These are phyloP conservation scores for Teunomyces funiuensis DNA, from an alignment of 805 yeast genomes.

Conservation along the genomic window DNA sequence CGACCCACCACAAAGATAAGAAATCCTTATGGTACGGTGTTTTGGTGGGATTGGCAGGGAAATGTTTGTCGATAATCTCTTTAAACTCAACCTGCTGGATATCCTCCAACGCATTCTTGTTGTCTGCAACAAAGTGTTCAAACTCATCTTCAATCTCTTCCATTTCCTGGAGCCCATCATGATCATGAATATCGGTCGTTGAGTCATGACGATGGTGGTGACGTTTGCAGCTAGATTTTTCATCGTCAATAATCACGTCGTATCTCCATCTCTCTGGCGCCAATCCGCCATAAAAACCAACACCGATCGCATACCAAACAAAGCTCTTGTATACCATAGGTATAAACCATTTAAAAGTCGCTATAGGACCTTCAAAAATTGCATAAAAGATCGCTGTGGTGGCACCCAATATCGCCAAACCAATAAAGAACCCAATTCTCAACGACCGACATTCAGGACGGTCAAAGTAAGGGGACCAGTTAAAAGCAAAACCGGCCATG, in stretches of 20 bases:
- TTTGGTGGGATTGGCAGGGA: slow-evolving; percentile 29
- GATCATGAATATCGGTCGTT: background rate
- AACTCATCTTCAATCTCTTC: slow-evolving; percentile 31
- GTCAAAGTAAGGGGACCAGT: slow-evolving; percentile 93
- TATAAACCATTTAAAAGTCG: slow-evolving; percentile 53
- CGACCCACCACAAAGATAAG: slow-evolving; percentile 79
- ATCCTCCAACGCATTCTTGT: slow-evolving; percentile 10
- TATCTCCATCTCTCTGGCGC: slow-evolving; percentile 87
- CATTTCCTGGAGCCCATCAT: slow-evolving; percentile 22
- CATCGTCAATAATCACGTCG: slow-evolving; percentile 59
- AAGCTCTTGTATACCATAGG: slow-evolving; percentile 73
- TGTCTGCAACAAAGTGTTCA: slow-evolving; percentile 10
- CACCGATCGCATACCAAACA: slow-evolving; percentile 77
- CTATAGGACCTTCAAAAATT: slow-evolving; percentile 52
- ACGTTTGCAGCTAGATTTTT: slow-evolving; percentile 17
- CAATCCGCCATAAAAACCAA: slow-evolving; percentile 80
- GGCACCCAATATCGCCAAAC: slow-evolving; percentile 74
- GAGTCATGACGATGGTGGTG: background rate
- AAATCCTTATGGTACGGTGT: slow-evolving; percentile 42
- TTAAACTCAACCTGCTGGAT: slow-evolving; percentile 22
- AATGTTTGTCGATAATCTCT: slow-evolving; percentile 35
- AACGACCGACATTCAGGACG: slow-evolving; percentile 78
- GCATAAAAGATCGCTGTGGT: slow-evolving; percentile 60
- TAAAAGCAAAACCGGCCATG: slow-evolving; percentile 66
- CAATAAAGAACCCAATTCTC: slow-evolving; percentile 76